Evolutionary conservation across 1,284 basidiomycete species (phyloP).

Genomic region (Fomitopsis palustris): DNA sequence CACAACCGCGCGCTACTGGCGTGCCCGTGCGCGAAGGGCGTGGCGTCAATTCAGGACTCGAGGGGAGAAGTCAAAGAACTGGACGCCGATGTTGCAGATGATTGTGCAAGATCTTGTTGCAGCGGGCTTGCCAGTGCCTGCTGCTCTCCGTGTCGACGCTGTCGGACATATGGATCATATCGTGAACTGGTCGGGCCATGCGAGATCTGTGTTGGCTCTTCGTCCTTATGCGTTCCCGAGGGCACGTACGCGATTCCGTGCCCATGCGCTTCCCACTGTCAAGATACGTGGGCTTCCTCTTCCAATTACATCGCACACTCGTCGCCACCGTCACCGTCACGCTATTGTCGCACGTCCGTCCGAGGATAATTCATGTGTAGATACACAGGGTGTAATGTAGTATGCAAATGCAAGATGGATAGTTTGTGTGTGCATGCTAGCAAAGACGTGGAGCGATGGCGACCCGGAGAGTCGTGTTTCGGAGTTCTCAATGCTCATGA

Average conservation of each 20-base stretch:
- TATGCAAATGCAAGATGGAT: not conserved
- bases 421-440: not conserved
- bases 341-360: not conserved
- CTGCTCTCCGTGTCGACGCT: slow-evolving; percentile 41
- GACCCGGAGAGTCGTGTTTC: no score
- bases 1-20: slow-evolving; percentile 25
- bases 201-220: slow-evolving; percentile 9
- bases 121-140: slow-evolving; percentile 44
- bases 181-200: slow-evolving; percentile 13
- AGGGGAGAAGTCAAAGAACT: slow-evolving; percentile 21
- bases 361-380: not conserved
- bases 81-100: slow-evolving; percentile 40
- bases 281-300: slow-evolving; percentile 42
- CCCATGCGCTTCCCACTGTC: slow-evolving; percentile 27
- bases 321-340: slow-evolving; percentile 4
- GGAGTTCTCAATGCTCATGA: no score
- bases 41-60: slow-evolving; percentile 23
- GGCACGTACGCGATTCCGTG: slow-evolving; percentile 15
- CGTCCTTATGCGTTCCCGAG: slow-evolving; percentile 34
- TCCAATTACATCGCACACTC: no score
- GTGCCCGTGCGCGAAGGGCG: slow-evolving; percentile 25
- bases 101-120: slow-evolving; percentile 43
- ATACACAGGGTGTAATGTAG: slow-evolving; percentile 8
- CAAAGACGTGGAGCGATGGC: no score
- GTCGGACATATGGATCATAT: slow-evolving; percentile 32